Percentiles rank a stretch among this genome's conserved stretches.
Evolutionary conservation across 1,284 basidiomycete genomes (phyloP).

Genomic region (Kalmanozyma brasiliensis): DNA sequence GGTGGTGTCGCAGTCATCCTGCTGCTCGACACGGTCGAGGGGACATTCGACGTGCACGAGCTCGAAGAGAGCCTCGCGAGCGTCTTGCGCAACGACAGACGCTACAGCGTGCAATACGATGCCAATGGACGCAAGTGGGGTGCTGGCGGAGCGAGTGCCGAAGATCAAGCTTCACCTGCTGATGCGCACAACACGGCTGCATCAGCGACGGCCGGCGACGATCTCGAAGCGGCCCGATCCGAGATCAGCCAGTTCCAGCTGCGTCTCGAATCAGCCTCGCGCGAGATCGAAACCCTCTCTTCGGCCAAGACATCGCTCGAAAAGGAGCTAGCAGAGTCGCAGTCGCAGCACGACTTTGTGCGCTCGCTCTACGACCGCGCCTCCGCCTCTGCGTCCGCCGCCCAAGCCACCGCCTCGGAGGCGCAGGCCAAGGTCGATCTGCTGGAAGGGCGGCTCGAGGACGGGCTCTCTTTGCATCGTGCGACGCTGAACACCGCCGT

Average conservation of each 20-base stretch:
- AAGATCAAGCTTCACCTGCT: not conserved
- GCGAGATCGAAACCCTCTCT: constrained; percentile 12
- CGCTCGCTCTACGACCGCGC: constrained; percentile 37
- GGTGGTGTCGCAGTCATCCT: constrained; percentile 15
- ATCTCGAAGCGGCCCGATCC: constrained; percentile 2
- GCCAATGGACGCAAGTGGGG: constrained; percentile 24
- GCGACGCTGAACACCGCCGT: constrained; percentile 2
- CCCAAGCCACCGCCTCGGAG: not conserved
- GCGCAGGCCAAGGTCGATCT: not conserved
- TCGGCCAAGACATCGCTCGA: not conserved
- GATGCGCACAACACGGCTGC: no score
- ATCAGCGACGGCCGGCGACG: no score
- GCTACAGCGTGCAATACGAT: constrained; percentile 28
- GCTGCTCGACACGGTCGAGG: constrained; percentile 25
- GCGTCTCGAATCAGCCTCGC: constrained; percentile 3
- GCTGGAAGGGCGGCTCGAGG: constrained; percentile 13
- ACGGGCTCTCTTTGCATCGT: constrained; percentile 23
- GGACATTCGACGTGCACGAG: constrained; percentile 41
- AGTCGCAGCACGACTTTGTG: constrained; percentile 34
- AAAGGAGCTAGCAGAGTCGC: constrained; percentile 2
- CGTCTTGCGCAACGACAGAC: constrained; percentile 16
- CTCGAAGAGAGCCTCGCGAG: constrained; percentile 29
- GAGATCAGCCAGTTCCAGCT: constrained; percentile 3
- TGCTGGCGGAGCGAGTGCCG: no score
- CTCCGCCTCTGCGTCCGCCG: constrained; percentile 5